Conservation (phyloP, 345 rosid genomes). For the Noccaea caerulescens region DNA sequence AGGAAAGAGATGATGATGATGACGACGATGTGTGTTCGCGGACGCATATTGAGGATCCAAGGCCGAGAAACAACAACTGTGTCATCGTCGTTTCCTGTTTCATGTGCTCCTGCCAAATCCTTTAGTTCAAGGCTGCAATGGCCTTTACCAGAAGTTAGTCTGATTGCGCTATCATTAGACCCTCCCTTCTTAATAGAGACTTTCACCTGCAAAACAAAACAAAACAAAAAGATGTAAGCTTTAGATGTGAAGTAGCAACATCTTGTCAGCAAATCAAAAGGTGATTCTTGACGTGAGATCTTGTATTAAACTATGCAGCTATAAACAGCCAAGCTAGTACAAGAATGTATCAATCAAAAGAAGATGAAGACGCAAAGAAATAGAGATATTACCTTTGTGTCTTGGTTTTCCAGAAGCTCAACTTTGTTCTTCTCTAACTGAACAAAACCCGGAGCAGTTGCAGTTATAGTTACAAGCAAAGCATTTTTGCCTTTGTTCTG, state of each 20-base stretch:
- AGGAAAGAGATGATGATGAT: slow-evolving; percentile 49
- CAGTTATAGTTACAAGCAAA: slow-evolving; percentile 57
- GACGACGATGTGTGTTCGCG: slow-evolving; percentile 43
- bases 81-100: slow-evolving; percentile 43
- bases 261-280: neutral
- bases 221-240: neutral
- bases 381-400: slow-evolving; percentile 51
- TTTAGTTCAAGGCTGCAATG: slow-evolving; percentile 65
- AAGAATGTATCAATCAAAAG: neutral
- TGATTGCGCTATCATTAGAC: slow-evolving; percentile 46
- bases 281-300: neutral
- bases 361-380: neutral
- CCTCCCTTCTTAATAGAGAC: slow-evolving; percentile 51
- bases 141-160: slow-evolving; percentile 53
- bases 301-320: neutral
- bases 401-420: slow-evolving; percentile 55
- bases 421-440: slow-evolving; percentile 53
- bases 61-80: slow-evolving; percentile 39
- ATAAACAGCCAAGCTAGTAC: neutral
- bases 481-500: slow-evolving; percentile 64
- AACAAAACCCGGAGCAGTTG: slow-evolving; percentile 63
- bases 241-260: slow-evolving; percentile 5
- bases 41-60: slow-evolving; percentile 41
- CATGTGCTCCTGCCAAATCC: slow-evolving; percentile 50
- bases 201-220: slow-evolving; percentile 52